Base-by-base conservation (phyloP, 1,284 basidiomycete species). In the Ceratobasidium sp. region DNA sequence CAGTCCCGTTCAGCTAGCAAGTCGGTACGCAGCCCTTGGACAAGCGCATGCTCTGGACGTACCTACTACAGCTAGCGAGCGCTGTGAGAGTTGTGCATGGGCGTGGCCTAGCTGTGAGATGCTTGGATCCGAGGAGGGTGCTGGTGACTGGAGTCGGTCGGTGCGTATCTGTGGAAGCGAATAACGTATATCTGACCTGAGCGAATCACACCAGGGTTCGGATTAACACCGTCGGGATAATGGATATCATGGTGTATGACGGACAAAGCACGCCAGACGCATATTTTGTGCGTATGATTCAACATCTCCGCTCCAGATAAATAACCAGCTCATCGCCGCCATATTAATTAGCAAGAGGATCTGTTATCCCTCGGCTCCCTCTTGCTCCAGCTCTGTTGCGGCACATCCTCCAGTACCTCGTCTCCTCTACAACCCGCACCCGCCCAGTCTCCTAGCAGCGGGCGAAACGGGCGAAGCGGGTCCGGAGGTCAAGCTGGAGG, bases 31-130 rank as follows among this genome's bases (percentile, higher is more conserved):
- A 77, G 73, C 82, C 82, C 6, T 83, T 94, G 35, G 86, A 92
- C 0, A 98, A 99, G 81, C 85, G 90, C n/a, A 89, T 91, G 0
- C 80, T 99, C 13, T 99, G 98, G 97, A 93, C 92, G 18, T 99
- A 97, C 79, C 88, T 98, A 63, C 88, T 95, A 43, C 97, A 99
- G 81, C 88, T 99, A 69, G 91, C 92, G 1, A 91, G 88, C 75
- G n/a, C n/a, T n/a, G 88, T 99, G 80, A 95, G 92, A 80, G 88
- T 87, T 35, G 90, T 94, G 0, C 98, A 99, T 79, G 91, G 90
- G 55, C 87, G 87, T 0, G 93, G 94, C 0, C 83, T 96, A 52
- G 93, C 96, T 0, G 87, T 95, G 32, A 85, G 95, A 61, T 90
- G 91, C 81, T 83, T 99, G 49, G 96, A 98, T 77, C 87, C 91